These are phyloP conservation scores for Exserohilum turcica DNA, from an alignment of 2,329 filamentous ascomycete species.

Conservation along the genomic window DNA sequence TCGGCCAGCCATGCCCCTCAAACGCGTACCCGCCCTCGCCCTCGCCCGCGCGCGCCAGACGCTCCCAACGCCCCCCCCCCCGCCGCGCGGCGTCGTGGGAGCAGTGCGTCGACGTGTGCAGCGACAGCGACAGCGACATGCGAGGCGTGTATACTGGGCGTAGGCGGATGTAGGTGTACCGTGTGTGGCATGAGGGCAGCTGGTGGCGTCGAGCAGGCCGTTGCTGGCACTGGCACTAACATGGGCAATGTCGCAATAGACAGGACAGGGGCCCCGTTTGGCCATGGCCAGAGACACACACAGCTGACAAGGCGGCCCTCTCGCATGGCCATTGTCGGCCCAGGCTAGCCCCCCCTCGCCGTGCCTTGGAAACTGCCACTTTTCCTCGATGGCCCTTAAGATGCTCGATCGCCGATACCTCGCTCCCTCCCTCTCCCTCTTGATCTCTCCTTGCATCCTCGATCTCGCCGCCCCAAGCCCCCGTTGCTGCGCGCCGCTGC, in stretches of 20 bases:
- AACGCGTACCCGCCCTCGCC: no score
- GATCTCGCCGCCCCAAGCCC: neutral
- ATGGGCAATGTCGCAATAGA: conserved; percentile 14
- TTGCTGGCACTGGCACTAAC: conserved; percentile 11
- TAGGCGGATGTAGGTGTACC: no score
- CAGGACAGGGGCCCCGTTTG: conserved; percentile 7
- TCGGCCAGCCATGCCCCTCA: no score
- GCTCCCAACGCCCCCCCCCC: no score
- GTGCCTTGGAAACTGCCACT: conserved; percentile 10
- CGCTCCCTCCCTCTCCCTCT: conserved; percentile 1
- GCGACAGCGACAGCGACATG: neutral
- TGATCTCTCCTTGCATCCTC: no score
- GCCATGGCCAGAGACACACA: no score
- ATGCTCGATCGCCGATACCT: conserved; percentile 15
- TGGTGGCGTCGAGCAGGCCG: conserved; percentile 6
- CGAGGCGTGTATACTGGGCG: no score
- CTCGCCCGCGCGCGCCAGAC: no score
- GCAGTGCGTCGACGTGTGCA: neutral
- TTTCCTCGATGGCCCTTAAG: conserved; percentile 14
- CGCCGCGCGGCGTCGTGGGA: neutral
- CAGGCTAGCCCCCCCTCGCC: conserved; percentile 4
- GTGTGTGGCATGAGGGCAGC: neutral
- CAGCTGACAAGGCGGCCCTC: conserved; percentile 12
- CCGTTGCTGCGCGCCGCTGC: neutral
- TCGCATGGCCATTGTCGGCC: conserved; percentile 9